Base-by-base conservation (phyloP, 2,329 filamentous ascomycete genomes). In the Calonectria ilicicola region DNA sequence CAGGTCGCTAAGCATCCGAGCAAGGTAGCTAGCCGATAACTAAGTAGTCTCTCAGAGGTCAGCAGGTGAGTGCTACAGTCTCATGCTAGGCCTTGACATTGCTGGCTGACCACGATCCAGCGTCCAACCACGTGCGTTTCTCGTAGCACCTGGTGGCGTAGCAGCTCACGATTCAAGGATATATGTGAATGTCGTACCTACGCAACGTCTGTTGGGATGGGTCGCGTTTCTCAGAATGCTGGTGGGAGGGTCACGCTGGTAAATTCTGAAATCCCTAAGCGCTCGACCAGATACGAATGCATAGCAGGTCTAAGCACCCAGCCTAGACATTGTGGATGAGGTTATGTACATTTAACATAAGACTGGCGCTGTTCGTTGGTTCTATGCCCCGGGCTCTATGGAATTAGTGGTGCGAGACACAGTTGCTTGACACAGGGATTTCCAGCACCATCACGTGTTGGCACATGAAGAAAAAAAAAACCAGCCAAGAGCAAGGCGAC, bases 121-220 rank as follows among this genome's bases (percentile, higher is more conserved):
- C 42, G 47, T 65, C 69, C 69, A 72, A 72, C 69, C 65, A 68
- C 23, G 27, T 65, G 32, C 29, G 46, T 21, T 56, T 47, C 56
- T 71, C 46, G 46, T 21, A 67, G 44, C 69, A 71, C 69, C 69
- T 71, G 69, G 69, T 12, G 63, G 69, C 53, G 56, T 67, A 46
- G 46, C 53, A 67, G 35, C 63, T 40, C 27, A 38, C 56, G 64
- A 71, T 67, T 60, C 35, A 70, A 60, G 29, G 47, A 65, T 35
- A 44, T 62, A 46, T 63, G 7, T 29, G 27, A 44, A 19, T 42
- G 44, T 21, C 53, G 58, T 23, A 21, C 38, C 35, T 58, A 19
- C 10, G 44, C 7, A 21, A 15, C 9, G 5, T 29, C 40, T 40
- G 49, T 42, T 32, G 23, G 26, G 46, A 44, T 38, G 35, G 15